A percentile compares a stretch with the other conserved stretches of the same genome.
These are phyloP conservation scores for Scheffersomyces stipitis DNA, from an alignment of 805 yeast genomes.

Conservation along the genomic window DNA sequence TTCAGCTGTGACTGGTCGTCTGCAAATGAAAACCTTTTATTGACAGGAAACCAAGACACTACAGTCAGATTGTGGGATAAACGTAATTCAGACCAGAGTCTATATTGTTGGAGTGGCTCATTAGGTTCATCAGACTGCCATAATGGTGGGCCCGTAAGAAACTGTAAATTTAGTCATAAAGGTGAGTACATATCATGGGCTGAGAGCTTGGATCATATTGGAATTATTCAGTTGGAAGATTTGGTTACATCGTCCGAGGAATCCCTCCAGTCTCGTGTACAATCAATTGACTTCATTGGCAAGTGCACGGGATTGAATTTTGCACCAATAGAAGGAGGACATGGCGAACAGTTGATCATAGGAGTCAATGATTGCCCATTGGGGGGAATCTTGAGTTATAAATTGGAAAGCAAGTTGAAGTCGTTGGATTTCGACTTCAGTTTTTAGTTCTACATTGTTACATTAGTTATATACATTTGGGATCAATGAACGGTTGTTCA, in stretches of 20 bases:
- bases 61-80: conserved; percentile 55
- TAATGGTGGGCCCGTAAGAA: conserved; percentile 51
- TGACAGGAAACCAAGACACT: conserved; percentile 64
- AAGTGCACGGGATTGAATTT: conserved; percentile 58
- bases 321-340: conserved; percentile 39
- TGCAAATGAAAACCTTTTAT: conserved; percentile 38
- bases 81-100: conserved; percentile 28
- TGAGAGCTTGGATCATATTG: conserved; percentile 59
- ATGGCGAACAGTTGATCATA: conserved; percentile 49
- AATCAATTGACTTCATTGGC: conserved; percentile 55
- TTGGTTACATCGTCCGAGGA: conserved; percentile 15
- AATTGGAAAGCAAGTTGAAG: conserved; percentile 32
- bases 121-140: conserved; percentile 22
- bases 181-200: conserved; percentile 54
- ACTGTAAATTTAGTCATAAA: conserved; percentile 47
- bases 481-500: too few relatives aligned
- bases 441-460: conserved; percentile 11
- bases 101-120: conserved; percentile 37
- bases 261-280: conserved; percentile 26
- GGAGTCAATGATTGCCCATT: conserved; percentile 56
- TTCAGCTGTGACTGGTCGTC: conserved; percentile 62
- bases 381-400: conserved; percentile 58
- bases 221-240: conserved; percentile 42
- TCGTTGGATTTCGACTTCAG: conserved; percentile 42
- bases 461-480: neutral